phyloP scores from a whole-genome alignment of 2,329 filamentous ascomycete genomes.

The Monilinia vaccinii-corymbosi region DNA sequence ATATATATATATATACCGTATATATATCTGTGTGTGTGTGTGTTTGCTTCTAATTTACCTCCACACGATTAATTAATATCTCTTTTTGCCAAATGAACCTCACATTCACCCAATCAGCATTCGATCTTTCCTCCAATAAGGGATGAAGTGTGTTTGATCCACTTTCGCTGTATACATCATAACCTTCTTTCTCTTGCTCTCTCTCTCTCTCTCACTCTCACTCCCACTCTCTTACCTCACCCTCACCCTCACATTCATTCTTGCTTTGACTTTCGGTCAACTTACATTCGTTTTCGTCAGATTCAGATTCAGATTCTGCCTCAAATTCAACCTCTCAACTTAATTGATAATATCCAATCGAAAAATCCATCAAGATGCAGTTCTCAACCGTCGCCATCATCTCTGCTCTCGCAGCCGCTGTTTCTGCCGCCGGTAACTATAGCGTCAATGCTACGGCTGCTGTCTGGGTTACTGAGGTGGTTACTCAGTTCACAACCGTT shows the following conservation, averaged over 20 bases:
- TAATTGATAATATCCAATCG: constrained; percentile 17
- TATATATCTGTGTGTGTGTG: too few species aligned
- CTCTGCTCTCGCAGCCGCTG: constrained; percentile 27
- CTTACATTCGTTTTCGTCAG: too few species aligned
- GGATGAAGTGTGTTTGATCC: not conserved
- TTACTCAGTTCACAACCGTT: constrained; percentile 41
- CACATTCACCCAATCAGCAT: too few species aligned
- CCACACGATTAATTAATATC: too few species aligned
- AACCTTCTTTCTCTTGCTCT: not conserved
- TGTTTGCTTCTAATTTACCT: too few species aligned
- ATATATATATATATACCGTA: too few species aligned
- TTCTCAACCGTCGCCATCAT: constrained; percentile 30
- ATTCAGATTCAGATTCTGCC: not conserved
- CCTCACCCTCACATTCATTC: not conserved
- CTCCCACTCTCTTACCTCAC: not conserved
- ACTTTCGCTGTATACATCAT: not conserved
- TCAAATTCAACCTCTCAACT: not conserved
- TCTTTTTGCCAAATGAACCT: too few species aligned
- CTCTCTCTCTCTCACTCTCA: not conserved
- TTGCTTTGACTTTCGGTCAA: constrained; percentile 6
- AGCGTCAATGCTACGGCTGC: constrained; percentile 36
- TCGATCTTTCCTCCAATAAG: too few species aligned
- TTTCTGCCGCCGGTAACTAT: constrained; percentile 19
- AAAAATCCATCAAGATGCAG: constrained; percentile 31
- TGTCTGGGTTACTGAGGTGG: constrained; percentile 34